Evolutionary conservation across 805 yeast species (phyloP), one percentile per base, ranked within the genome.

Genomic region (Candida jianshihensis): DNA sequence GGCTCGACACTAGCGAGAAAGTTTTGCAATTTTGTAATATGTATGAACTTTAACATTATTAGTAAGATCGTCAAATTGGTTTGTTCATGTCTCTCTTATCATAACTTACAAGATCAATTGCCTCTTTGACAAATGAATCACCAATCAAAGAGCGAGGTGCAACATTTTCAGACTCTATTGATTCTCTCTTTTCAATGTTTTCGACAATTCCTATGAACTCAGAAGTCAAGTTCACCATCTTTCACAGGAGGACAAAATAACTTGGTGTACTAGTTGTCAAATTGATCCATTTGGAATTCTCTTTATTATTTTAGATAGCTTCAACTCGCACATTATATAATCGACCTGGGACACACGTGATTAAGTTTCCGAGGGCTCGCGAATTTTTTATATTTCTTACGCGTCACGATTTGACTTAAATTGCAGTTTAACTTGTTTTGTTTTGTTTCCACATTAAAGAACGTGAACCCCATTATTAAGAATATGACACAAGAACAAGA

Each of bases 1-100:
- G 56, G 41, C 25, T 50, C 53, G 4, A 61, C 43, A 2, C 48
- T 37, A 13, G 22, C 35, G 1, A 64, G 32, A 2, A 61, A 53
- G 14, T 41, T 44, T 17, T 46, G 44, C 17, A 64, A 46, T 30
- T 59, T 64, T 11, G 32, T 33, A 4, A 63, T 39, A 26, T 53
- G 60, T 15, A 26, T 19, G 18, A 32, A 41, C 31, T 29, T 8
- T 17, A 9, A n/a, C 5, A 19, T 18, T 8, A n/a, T 21, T 19
- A 13, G 31, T 18, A 12, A 19, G 22, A 18, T 26, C 10, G 28
- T 21, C 24, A 21, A 21, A 11, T 8, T 8, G 24, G 29, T 14
- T n/a, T 14, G 18, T 14, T 26, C n/a, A 26, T 6, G 11, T 6
- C n/a, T 17, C 14, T 6, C 8, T 17, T 18, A 12, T 17, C 18